phyloP scores from a whole-genome alignment of 768 basidiomycete species.

The Chalciporus pseudorubinellus region DNA sequence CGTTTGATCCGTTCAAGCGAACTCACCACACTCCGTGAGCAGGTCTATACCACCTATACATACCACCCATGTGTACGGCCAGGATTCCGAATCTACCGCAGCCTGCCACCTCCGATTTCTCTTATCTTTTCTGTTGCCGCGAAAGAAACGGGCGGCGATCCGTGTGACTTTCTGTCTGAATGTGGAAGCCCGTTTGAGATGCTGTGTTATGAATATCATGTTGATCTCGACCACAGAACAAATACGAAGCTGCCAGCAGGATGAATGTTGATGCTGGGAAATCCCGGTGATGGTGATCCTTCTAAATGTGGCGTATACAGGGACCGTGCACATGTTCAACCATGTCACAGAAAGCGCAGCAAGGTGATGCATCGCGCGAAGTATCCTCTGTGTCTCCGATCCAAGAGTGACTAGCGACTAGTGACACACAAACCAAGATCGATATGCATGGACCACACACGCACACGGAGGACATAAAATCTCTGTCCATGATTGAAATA shows the following conservation, averaged over 20 bases:
- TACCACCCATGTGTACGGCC: neutral
- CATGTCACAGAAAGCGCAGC: neutral
- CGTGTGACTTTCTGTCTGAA: neutral
- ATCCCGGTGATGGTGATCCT: neutral
- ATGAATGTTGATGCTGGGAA: neutral
- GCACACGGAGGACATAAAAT: too few species aligned
- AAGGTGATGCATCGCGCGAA: neutral
- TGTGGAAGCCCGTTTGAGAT: neutral
- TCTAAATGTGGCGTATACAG: neutral
- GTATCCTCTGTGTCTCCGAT: neutral
- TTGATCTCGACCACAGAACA: neutral
- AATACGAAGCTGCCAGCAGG: neutral
- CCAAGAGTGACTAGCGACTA: too few species aligned
- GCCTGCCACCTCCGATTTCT: neutral
- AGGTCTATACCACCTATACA: too few species aligned
- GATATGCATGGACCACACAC: too few species aligned
- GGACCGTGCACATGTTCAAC: neutral
- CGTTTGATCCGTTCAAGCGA: constrained; percentile 3
- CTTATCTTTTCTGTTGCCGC: neutral
- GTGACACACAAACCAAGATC: neutral
- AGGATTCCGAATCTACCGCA: neutral
- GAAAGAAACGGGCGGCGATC: neutral
- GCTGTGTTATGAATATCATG: neutral
- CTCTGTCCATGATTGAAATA: too few species aligned
- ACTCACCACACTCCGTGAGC: neutral